A percentile compares a stretch with the other conserved stretches of the same genome.
Conservation (phyloP, 2,329 filamentous ascomycete species). For the Phaeomoniella chlamydospora region DNA sequence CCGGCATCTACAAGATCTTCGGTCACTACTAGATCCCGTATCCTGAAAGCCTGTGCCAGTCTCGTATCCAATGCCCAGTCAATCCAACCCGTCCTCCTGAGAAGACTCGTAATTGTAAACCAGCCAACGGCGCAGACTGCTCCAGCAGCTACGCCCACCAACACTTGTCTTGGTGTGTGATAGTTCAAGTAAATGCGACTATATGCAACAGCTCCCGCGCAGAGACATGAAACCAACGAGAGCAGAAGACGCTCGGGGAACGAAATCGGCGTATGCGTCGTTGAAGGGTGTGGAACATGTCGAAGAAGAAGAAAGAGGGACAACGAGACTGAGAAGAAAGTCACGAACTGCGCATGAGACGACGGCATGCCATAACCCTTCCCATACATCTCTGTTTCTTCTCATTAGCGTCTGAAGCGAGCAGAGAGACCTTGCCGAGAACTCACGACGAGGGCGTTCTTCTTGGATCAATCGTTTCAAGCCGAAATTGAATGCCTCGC, state of each 20-base stretch:
- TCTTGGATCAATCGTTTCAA: constrained; percentile 88
- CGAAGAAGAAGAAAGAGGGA: constrained; percentile 72
- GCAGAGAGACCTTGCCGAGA: not conserved
- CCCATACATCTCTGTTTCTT: constrained; percentile 49
- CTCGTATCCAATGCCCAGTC: constrained; percentile 56
- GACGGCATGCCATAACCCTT: constrained; percentile 97
- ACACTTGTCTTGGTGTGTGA: constrained; percentile 75
- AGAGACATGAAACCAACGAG: constrained; percentile 41
- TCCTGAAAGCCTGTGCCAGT: constrained; percentile 49
- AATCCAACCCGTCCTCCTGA: constrained; percentile 55
- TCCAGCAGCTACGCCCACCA: constrained; percentile 64
- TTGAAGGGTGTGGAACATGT: constrained; percentile 34
- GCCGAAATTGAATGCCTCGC: constrained; percentile 79
- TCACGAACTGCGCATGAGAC: constrained; percentile 88
- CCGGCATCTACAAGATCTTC: constrained; percentile 85
- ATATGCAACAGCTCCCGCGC: constrained; percentile 57
- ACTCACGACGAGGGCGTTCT: constrained; percentile 65
- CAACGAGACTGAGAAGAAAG: constrained; percentile 78
- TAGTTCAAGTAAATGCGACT: constrained; percentile 87
- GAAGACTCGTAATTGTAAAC: constrained; percentile 57
- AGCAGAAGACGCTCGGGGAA: constrained; percentile 43
- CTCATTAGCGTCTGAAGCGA: constrained; percentile 1
- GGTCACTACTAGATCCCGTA: constrained; percentile 71
- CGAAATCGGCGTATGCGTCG: constrained; percentile 24
- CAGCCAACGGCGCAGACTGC: constrained; percentile 57